Conservation (phyloP, 2,329 filamentous ascomycete species). For the Ceratocystis cacaofunesta region DNA sequence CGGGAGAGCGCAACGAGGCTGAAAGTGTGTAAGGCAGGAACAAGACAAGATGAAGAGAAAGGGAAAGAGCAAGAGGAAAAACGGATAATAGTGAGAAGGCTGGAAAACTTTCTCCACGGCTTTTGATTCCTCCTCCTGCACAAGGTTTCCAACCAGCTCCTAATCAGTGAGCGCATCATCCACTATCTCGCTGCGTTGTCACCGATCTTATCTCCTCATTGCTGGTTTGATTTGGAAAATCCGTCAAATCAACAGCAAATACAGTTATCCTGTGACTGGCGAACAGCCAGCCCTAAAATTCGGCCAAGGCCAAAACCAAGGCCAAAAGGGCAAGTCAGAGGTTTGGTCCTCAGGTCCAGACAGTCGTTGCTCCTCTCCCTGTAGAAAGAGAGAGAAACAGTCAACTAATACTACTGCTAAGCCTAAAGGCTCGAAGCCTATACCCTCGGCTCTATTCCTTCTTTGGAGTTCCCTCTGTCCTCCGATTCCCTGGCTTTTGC, state of each 20-base stretch:
- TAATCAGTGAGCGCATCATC: not conserved
- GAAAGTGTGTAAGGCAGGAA: not conserved
- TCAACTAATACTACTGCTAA: too few relatives aligned
- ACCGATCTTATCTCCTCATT: not conserved
- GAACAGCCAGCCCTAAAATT: not conserved
- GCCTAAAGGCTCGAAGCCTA: not conserved
- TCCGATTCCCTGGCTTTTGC: not conserved
- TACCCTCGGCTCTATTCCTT: conserved; percentile 5
- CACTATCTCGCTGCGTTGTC: not conserved
- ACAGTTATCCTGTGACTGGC: too few relatives aligned
- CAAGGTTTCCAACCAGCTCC: not conserved
- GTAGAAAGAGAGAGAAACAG: too few relatives aligned
- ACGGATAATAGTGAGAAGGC: not conserved
- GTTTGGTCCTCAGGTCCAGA: too few relatives aligned
- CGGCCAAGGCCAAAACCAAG: not conserved
- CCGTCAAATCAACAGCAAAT: not conserved
- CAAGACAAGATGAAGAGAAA: not conserved
- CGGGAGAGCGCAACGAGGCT: not conserved
- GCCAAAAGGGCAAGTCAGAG: not conserved
- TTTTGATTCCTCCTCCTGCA: not conserved
- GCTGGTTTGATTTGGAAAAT: not conserved
- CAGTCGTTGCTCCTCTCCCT: not conserved
- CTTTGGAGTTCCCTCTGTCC: not conserved
- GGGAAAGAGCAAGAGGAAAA: not conserved
- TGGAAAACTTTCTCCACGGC: not conserved